These are phyloP conservation scores for Fraxinus latifolia DNA, from an alignment of 305 asterid genomes.

Conservation along the genomic window DNA sequence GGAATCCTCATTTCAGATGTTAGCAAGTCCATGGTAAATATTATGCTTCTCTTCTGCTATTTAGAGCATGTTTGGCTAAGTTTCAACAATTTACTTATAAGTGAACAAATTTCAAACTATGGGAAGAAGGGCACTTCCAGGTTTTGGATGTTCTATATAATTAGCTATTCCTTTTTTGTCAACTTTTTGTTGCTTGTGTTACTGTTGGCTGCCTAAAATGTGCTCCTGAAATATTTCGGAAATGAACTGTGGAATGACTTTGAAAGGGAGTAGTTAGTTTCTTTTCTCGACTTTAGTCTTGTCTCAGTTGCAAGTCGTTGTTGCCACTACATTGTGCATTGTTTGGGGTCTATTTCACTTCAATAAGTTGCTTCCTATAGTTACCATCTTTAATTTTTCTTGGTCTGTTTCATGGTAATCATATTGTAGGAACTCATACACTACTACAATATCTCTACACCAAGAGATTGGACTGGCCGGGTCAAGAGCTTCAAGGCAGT, in stretches of 20 bases:
- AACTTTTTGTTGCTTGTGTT: not conserved
- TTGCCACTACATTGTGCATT: not conserved
- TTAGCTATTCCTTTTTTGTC: not conserved
- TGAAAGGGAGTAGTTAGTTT: not conserved
- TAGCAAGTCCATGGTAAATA: conserved; percentile 60
- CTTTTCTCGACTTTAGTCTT: not conserved
- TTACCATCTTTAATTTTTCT: conserved; percentile 11
- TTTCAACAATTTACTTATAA: not conserved
- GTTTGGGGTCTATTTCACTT: not conserved
- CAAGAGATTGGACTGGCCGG: conserved; percentile 93
- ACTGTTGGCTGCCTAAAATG: not conserved
- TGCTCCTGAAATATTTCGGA: not conserved
- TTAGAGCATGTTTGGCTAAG: not conserved
- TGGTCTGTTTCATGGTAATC: conserved; percentile 10
- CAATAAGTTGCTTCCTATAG: not conserved
- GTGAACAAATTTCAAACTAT: not conserved
- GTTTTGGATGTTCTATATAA: not conserved
- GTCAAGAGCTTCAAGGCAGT: conserved; percentile 82
- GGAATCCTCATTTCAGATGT: conserved; percentile 82
- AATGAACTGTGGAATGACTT: not conserved
- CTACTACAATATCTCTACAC: conserved; percentile 80
- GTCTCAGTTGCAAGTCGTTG: not conserved
- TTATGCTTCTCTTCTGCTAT: not conserved
- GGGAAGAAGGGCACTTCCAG: not conserved
- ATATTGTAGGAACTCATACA: conserved; percentile 73